Evolutionary conservation across 495 filamentous ascomycete genomes (phyloP).

Genomic region (Aspergillus asperescens): DNA sequence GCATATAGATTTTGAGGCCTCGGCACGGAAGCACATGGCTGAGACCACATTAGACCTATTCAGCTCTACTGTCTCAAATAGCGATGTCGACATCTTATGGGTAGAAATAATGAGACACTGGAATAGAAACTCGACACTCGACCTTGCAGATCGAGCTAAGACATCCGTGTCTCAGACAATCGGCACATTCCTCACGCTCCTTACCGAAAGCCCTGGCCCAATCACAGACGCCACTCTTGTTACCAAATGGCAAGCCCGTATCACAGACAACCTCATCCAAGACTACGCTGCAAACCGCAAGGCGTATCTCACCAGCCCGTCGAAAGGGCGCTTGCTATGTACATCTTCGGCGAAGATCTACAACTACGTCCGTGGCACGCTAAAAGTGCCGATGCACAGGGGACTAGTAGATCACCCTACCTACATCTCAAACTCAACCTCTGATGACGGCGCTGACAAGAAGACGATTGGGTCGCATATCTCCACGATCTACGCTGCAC

Average conservation of each 20-base stretch:
- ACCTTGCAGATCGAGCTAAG: conserved; percentile 12
- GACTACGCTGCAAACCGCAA: conserved; percentile 1
- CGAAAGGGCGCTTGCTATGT: conserved; percentile 15
- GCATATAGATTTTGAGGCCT: conserved; percentile 21
- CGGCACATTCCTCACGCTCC: conserved; percentile 4
- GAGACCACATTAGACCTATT: neutral
- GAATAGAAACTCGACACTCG: conserved; percentile 4
- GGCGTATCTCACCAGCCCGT: neutral
- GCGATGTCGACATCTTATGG: neutral
- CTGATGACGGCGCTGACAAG: conserved; percentile 6
- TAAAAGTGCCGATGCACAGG: conserved; percentile 24
- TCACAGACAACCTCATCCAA: neutral
- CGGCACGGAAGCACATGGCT: neutral
- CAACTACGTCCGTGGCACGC: conserved; percentile 18
- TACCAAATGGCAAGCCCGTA: conserved; percentile 5
- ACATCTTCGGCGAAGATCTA: conserved; percentile 20
- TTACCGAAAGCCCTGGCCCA: neutral
- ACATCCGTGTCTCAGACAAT: neutral
- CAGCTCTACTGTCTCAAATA: neutral
- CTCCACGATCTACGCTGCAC: conserved; percentile 19
- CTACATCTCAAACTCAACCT: neutral
- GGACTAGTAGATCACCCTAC: conserved; percentile 27
- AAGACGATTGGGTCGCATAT: conserved; percentile 22
- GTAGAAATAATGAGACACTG: conserved; percentile 14
- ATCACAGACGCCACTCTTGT: neutral